Evolutionary conservation across 225 moss, liverwort and hornwort genomes (phyloP), one percentile per base, ranked within the genome.

Genomic region (Rhytidiadelphus loreus): DNA sequence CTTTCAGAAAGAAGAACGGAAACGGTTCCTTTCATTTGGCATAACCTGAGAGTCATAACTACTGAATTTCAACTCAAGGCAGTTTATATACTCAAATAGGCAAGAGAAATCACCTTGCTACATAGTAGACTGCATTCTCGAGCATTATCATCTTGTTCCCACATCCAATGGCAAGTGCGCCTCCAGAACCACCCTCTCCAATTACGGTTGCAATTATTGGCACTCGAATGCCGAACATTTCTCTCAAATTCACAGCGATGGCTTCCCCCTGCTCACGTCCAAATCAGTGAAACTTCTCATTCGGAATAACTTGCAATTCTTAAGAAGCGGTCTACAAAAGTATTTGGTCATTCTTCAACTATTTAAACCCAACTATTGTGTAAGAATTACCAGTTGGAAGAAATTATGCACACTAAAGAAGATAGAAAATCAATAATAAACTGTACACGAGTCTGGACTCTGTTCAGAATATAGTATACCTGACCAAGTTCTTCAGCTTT

Each of bases 131-230:
- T 64, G 98, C 96, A 93, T 98, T 98, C 93, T 98, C 98, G 68
- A 98, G 95, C 98, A 98, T 99, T n/a, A 99, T 94, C 98, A 99
- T 99, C 92, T 97, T 99, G 90, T 97, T 96, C 83, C 98, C 96
- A 92, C 96, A 99, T 83, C 98, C 97, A 88, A 99, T 99, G 75
- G 98, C 98, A 58, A 99, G 95, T 65, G 98, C 98, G 90, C 97
- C 98, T 91, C 98, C 97, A 87, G 98, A 97, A 80, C 98, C 98
- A 90, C 98, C 97, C 93, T 99, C 98, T 82, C 98, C 97, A 88
- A 99, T 99, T 71, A 99, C 97, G 77, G 97, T 99, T 62, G 98
- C 97, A 86, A 99, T 97, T 80, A 99, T 99, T 53, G 98, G 98
- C 85, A 99, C 98, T 85, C 90, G 85, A 56, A 99, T 91, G 90